A percentile compares a stretch with the other conserved stretches of the same genome.
phyloP scores from a whole-genome alignment of 1,284 basidiomycete genomes.

The Grifola frondosa region DNA sequence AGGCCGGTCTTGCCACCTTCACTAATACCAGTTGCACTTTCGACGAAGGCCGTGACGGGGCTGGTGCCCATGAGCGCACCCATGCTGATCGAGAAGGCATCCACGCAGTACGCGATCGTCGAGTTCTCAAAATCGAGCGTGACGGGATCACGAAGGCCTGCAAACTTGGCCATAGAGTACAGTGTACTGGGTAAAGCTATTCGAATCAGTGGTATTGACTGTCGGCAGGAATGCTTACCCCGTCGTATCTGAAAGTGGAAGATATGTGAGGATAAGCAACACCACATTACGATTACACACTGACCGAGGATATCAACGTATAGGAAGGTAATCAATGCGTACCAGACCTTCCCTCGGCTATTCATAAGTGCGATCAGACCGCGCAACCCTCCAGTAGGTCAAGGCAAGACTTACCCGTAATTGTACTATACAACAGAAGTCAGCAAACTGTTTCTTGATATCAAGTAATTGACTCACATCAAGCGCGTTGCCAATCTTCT shows the following conservation, averaged over 20 bases:
- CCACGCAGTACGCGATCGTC: constrained; percentile 82
- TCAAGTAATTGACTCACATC: constrained; percentile 46
- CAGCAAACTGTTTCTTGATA: background rate
- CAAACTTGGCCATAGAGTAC: constrained; percentile 91
- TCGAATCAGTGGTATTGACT: constrained; percentile 17
- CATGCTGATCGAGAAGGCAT: constrained; percentile 80
- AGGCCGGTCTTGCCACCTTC: constrained; percentile 91
- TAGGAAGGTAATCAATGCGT: constrained; percentile 84
- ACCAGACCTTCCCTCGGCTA: constrained; percentile 87
- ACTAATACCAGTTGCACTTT: constrained; percentile 77
- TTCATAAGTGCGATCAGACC: no score
- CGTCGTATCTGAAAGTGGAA: constrained; percentile 25
- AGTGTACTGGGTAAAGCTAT: constrained; percentile 64
- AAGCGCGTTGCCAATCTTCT: constrained; percentile 60
- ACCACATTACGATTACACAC: constrained; percentile 13
- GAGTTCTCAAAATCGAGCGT: constrained; percentile 89
- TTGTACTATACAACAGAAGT: constrained; percentile 41
- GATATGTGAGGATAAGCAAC: background rate
- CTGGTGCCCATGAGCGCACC: constrained; percentile 84
- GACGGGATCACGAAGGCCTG: constrained; percentile 82
- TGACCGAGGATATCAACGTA: constrained; percentile 84
- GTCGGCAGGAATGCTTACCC: constrained; percentile 11
- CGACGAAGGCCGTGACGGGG: constrained; percentile 87
- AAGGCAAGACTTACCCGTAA: constrained; percentile 58
- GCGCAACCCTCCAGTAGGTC: no score